Percentiles rank a stretch among this genome's conserved stretches.
Conservation (phyloP, 2,329 filamentous ascomycete genomes). For the Coniochaeta sp. region DNA sequence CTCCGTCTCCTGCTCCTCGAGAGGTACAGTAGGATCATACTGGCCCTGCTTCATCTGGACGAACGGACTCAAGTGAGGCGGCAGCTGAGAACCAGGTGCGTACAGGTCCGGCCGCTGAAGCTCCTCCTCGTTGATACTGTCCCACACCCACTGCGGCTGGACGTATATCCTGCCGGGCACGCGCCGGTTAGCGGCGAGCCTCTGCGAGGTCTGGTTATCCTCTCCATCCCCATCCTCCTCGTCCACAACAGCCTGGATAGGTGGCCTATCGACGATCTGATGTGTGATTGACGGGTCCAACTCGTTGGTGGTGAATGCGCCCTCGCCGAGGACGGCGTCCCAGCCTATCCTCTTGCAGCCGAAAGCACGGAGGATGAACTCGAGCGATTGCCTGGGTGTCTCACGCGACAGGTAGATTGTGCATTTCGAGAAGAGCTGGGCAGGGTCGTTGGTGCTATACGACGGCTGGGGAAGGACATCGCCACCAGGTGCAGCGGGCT, state of each 20-base stretch:
- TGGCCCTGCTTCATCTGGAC: conserved; percentile 79
- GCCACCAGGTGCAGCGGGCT: conserved; percentile 73
- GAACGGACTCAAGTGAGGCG: conserved; percentile 93
- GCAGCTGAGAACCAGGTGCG: conserved; percentile 79
- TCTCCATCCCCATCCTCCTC: conserved; percentile 37
- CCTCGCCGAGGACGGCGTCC: conserved; percentile 85
- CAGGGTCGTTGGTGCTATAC: conserved; percentile 57
- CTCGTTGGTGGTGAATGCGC: conserved; percentile 87
- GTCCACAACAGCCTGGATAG: conserved; percentile 53
- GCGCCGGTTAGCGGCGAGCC: conserved; percentile 56
- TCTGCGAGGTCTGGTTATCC: conserved; percentile 57
- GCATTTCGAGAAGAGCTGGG: conserved; percentile 76
- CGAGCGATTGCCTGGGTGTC: conserved; percentile 80
- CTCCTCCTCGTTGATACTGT: conserved; percentile 87
- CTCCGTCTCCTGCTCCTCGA: conserved; percentile 84
- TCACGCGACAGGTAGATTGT: conserved; percentile 93
- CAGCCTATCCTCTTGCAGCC: conserved; percentile 95
- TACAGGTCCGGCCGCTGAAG: conserved; percentile 83
- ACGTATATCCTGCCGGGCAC: conserved; percentile 90
- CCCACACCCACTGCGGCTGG: conserved; percentile 98
- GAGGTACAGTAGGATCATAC: conserved; percentile 82
- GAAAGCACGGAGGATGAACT: conserved; percentile 89
- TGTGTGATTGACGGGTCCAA: conserved; percentile 86
- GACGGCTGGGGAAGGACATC: conserved; percentile 79
- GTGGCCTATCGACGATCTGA: conserved; percentile 88